These are phyloP conservation scores for Pisolithus microcarpus DNA, from an alignment of 768 basidiomycete genomes.

Conservation along the genomic window DNA sequence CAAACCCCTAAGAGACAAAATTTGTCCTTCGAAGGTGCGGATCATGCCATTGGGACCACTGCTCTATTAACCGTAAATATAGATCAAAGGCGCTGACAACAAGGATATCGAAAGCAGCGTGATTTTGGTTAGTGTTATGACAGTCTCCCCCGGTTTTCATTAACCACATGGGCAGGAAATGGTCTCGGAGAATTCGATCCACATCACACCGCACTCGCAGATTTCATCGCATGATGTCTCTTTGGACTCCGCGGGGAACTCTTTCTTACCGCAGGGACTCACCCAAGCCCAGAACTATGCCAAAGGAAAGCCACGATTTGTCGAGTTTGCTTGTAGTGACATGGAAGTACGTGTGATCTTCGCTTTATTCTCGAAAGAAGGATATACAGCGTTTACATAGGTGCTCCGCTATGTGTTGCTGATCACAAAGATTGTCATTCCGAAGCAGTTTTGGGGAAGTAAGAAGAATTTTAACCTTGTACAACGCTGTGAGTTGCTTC, in stretches of 20 bases:
- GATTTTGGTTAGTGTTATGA: constrained; percentile 45
- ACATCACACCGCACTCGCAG: constrained; percentile 47
- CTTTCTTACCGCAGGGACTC: constrained; percentile 37
- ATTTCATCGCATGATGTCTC: constrained; percentile 35
- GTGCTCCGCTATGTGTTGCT: constrained; percentile 61
- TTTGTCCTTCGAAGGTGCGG: constrained; percentile 74
- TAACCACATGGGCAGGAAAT: constrained; percentile 46
- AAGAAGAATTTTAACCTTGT: constrained; percentile 54
- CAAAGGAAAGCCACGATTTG: constrained; percentile 64
- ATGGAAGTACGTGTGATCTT: constrained; percentile 42
- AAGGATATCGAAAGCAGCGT: constrained; percentile 49
- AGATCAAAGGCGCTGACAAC: constrained; percentile 36
- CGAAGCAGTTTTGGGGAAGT: constrained; percentile 74
- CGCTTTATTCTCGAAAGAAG: neutral
- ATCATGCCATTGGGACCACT: neutral
- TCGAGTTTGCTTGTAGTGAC: constrained; percentile 64
- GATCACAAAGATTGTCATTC: constrained; percentile 64
- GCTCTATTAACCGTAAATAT: neutral
- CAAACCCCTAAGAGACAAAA: constrained; percentile 48
- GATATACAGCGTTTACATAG: constrained; percentile 29
- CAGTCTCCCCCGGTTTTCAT: neutral
- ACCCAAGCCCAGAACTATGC: constrained; percentile 42
- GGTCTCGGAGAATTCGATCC: constrained; percentile 61
- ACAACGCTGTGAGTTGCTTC: constrained; percentile 41
- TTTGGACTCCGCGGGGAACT: constrained; percentile 45